Base-by-base conservation (phyloP, 768 basidiomycete genomes). In the Suillus cothurnatus region DNA sequence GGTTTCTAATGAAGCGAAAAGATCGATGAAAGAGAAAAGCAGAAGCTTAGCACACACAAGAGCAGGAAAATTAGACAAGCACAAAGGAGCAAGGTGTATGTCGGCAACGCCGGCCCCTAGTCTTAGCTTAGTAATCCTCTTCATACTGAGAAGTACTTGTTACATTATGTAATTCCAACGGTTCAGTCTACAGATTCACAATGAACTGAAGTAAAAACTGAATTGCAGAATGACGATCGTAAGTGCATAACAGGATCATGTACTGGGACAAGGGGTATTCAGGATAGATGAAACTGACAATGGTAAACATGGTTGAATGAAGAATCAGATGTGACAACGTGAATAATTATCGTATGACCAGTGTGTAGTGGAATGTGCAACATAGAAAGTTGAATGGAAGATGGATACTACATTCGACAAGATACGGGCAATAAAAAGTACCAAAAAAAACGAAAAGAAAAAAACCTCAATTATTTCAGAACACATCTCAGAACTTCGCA, bases 401-500 rank as follows among this genome's bases (percentile, higher is more conserved):
- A 34, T 14, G 11, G 31, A 55, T 32, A 32, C 21, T 31, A 31
- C 9, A 31, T 53, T 31, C 19, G 9, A 39, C 26, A 41, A 9
- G 36, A 28, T 4, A 3, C 11, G 2, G 23, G 28, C 19, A 41
- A 41, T 26, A 31, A 59, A 39, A 19, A 5, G 17, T 9, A 39
- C 11, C 19, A 41, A 21, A 39, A 19, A 6, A 39, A 12, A 4
- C n/a, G 8, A 23, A 14, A 23, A 38, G 9, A 21, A 21, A 58
- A 11, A 14, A 57, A 52, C 50, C 52, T 53, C 36, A 26, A 1
- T 39, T 3, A 19, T 21, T 12, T 12, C 36, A 38, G 0, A 57
- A 19, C 15, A 38, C 21, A 6, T 38, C 26, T 74, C 64, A 77
- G 64, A 77, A 76, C 61, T 76, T 76, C 47, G 62, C 66, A 63